Base-by-base conservation (phyloP, 1,284 basidiomycete genomes). In the Meripilus lineatus region DNA sequence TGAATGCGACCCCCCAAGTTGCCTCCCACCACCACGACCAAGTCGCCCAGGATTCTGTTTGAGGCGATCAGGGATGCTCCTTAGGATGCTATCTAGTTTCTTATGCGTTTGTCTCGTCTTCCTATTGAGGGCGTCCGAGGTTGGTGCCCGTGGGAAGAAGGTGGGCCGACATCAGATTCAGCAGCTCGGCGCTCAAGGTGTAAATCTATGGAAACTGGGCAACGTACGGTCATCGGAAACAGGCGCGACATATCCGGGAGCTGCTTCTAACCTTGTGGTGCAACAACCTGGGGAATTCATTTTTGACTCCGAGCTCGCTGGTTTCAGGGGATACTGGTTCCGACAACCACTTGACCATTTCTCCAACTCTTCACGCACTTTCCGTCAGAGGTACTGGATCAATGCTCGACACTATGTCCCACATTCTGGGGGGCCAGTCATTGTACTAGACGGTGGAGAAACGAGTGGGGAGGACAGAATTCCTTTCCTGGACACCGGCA, bases 341-440 rank as follows among this genome's bases (percentile, higher is more conserved):
- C 68, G 74, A 45, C 93, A 96, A 60, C 89, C 88, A 0, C 66
- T 94, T 40, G 90, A 94, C 60, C 93, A 97, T 58, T 82, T 84
- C 50, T 68, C 72, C 32, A 65, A 61, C 20, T 68, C 67, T 17
- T 65, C 67, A 18, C 69, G 72, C 43, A 81, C 75, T 2, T 90
- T 84, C 62, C 63, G 67, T 39, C 87, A 90, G 57, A 74, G 88
- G 21, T 97, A 93, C 66, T 98, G 93, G 92, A 73, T 93, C 38
- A 93, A 85, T 58, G 77, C 78, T n/a, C 77, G 85, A 25, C 81
- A 90, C 62, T 97, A 95, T 64, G 72, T 77, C 47, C 72, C 82
- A 0, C 75, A 81, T 10, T 66, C 74, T 2, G 79, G 81, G 37
- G 84, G 81, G 4, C 91, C 91, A 0, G 83, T 94, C 21, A 81